Base-by-base conservation (phyloP, 2,329 filamentous ascomycete genomes). In the Thielaviopsis euricoi region DNA sequence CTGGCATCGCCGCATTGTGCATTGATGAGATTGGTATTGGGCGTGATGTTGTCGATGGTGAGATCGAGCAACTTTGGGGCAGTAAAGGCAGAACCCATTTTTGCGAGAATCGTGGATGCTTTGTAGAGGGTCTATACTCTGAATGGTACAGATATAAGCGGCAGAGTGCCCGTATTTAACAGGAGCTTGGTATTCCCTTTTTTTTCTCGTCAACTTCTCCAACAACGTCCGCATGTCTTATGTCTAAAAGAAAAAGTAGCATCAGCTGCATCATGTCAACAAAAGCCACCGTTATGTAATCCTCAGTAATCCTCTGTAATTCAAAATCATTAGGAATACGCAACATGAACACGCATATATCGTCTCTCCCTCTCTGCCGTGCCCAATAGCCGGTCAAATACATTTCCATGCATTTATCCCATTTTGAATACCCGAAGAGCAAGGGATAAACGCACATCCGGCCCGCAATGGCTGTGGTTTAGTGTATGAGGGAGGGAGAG, bases 11-110 rank as follows among this genome's bases (percentile, higher is more conserved):
- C 66, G 64, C 79, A 78, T 68, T 81, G 76, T 0, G 84, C 83
- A 70, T 89, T 89, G 68, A 88, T 85, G 49, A 74, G 71, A 64
- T 83, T 74, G 19, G 82, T 81, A 65, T 88, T 87, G 49, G 83
- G 76, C 50, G 85, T 88, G 66, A 88, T 88, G 69, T 87, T 88
- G 63, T 86, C 82, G 59, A 81, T 81, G 1, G 81, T 87, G 21
- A 87, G 74, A 67, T 87, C 79, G 51, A 62, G 58, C 19, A 62
- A 56, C 15, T 40, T 52, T 10, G 60, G 60, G n/a, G 58, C 26
- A 21, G 26, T 12, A n/a, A 50, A 23, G 48, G 43, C 23, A 15
- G 54, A 19, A 26, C 22, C 17, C 37, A 49, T 52, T 33, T n/a
- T 52, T 46, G 40, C 19, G n/a, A 13, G 51, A 43, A 33, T 33